These are phyloP conservation scores for Lanmaoa rubissima DNA, from an alignment of 768 basidiomycete genomes.

Conservation along the genomic window DNA sequence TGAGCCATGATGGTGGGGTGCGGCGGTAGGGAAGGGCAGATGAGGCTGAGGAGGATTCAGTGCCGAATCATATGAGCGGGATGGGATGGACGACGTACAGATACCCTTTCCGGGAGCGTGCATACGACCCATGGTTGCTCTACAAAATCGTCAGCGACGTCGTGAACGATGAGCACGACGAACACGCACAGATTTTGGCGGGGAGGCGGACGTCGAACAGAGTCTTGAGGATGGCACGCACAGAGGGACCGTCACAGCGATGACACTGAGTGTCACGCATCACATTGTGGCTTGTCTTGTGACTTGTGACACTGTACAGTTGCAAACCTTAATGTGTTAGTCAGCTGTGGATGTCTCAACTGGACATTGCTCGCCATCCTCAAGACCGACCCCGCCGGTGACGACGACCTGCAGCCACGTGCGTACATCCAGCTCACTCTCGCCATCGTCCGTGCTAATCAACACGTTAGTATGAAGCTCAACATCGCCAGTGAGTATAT, in stretches of 20 bases:
- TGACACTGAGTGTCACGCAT: slow-evolving; percentile 28
- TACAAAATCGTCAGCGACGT: slow-evolving; percentile 20
- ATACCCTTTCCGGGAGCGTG: slow-evolving; percentile 99
- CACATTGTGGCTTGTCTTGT: slow-evolving; percentile 28
- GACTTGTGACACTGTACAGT: slow-evolving; percentile 53
- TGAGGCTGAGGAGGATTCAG: slow-evolving; percentile 42
- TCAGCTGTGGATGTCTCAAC: slow-evolving; percentile 12
- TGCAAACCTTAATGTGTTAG: slow-evolving; percentile 52
- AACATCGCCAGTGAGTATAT: slow-evolving; percentile 85
- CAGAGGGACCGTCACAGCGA: slow-evolving; percentile 23
- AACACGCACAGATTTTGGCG: slow-evolving; percentile 37
- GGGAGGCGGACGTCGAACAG: slow-evolving; percentile 12
- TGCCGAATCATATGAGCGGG: slow-evolving; percentile 34
- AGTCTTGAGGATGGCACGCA: slow-evolving; percentile 19
- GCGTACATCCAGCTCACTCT: background rate
- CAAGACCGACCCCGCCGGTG: slow-evolving; percentile 37
- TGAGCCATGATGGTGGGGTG: slow-evolving; percentile 93
- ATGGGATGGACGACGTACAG: slow-evolving; percentile 54
- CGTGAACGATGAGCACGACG: slow-evolving; percentile 14
- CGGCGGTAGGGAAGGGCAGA: slow-evolving; percentile 98
- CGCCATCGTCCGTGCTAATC: background rate
- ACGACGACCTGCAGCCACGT: slow-evolving; percentile 39
- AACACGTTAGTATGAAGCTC: slow-evolving; percentile 77
- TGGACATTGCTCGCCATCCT: slow-evolving; percentile 10
- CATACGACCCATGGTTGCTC: slow-evolving; percentile 88